Base-by-base conservation (phyloP, 768 basidiomycete genomes). In the Podaxis mareebaensis region DNA sequence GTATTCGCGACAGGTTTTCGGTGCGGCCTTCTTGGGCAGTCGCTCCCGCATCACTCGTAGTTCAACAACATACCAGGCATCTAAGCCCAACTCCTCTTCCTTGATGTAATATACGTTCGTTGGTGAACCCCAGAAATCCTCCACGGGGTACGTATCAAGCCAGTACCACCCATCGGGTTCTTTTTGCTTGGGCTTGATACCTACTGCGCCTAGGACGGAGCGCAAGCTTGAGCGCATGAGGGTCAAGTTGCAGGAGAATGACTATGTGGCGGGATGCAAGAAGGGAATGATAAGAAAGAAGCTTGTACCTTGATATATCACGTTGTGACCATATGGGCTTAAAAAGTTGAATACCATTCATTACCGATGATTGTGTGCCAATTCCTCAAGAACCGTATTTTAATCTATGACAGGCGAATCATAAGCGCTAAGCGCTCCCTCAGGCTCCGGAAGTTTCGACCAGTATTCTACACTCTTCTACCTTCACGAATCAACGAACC, bases 21-120 rank as follows among this genome's bases (percentile, higher is more conserved):
- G 24, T 15, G 17, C 3, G 22, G 24, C 24, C 40, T 57, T 57
- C 24, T 40, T 26, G 40, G 55, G 24, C 15, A 40, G 13, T 44
- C 24, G 20, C 13, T 57, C 39, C 22, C 55, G 38, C 55, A 57
- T 57, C 22, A 57, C 24, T 28, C 55, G 55, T n/a, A 57, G 3
- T 3, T 57, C 55, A 22, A 57, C 55, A 42, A 57, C 55, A 6
- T 57, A 57, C 55, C 55, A 57, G 4, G 20, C 55, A 13, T 57
- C 40, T 2, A 57, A 13, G 0, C 55, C 55, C 40, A 57, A 40
- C 13, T 44, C 24, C 8, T 57, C 33, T 6, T 26, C 40, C 26
- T 57, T 40, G 40, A 57, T 57, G 24, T 57, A 57, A 17, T 57
- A 57, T 4, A 11, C 13, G 17, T 28, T 26, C 24, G 39, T 22